These are phyloP conservation scores for Cladosporium halotolerans DNA, from an alignment of 2,329 filamentous ascomycete genomes.

Conservation along the genomic window DNA sequence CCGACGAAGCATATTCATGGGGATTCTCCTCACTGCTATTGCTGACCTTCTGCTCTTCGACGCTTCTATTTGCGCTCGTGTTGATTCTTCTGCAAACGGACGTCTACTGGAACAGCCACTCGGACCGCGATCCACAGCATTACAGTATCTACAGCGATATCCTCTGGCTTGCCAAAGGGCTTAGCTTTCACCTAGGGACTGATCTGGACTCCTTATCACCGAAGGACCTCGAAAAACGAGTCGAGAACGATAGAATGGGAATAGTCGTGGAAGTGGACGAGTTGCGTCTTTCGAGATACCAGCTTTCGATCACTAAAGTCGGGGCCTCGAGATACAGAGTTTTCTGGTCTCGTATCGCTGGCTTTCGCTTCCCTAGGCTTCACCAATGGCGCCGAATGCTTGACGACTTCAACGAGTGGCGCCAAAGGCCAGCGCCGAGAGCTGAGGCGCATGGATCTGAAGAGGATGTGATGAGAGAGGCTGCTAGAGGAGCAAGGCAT, in stretches of 20 bases:
- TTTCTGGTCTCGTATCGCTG: too few species aligned
- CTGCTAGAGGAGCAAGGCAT: too few species aligned
- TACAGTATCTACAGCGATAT: not conserved
- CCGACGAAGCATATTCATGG: not conserved
- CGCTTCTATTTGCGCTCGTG: not conserved
- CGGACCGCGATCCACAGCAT: not conserved
- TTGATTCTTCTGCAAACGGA: not conserved
- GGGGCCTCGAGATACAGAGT: too few species aligned
- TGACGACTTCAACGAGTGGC: too few species aligned
- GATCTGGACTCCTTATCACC: not conserved
- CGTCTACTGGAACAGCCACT: constrained; percentile 1
- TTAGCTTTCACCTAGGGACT: not conserved
- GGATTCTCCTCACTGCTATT: constrained; percentile 3
- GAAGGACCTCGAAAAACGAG: not conserved
- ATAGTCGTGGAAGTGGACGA: not conserved
- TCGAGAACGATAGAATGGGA: not conserved
- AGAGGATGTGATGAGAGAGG: too few species aligned
- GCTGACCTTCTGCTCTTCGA: not conserved
- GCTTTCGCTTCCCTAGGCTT: too few species aligned
- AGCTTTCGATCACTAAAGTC: not conserved
- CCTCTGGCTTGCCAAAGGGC: not conserved
- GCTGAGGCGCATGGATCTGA: too few species aligned
- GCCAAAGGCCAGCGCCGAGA: too few species aligned
- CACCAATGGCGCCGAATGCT: too few species aligned
- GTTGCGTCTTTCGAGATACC: not conserved